Percentiles rank a stretch among this genome's conserved stretches.
Conservation (phyloP, 2,329 filamentous ascomycete species). For the Hypomyces rosellus region DNA sequence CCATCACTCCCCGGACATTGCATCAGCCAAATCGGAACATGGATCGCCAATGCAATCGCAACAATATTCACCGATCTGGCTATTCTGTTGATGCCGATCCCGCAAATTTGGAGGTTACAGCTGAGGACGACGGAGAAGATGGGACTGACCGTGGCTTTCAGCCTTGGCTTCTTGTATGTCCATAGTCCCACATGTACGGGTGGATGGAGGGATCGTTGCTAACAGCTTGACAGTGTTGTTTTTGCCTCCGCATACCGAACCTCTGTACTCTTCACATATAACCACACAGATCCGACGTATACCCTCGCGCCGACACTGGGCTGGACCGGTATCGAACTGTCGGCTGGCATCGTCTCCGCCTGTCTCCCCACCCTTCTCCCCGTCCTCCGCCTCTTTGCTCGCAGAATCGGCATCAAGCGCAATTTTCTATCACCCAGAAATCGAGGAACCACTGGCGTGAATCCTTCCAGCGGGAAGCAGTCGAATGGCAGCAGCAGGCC, state of each 20-base stretch:
- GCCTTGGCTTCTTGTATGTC: conserved; percentile 37
- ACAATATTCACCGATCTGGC: conserved; percentile 41
- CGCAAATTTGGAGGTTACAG: conserved; percentile 40
- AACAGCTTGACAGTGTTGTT: conserved; percentile 30
- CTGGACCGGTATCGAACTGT: conserved; percentile 42
- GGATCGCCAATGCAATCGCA: conserved; percentile 43
- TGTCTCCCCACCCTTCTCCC: conserved; percentile 48
- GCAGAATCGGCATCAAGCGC: conserved; percentile 5
- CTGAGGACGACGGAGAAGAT: conserved; percentile 36
- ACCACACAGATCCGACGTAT: conserved; percentile 34
- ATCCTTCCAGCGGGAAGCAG: conserved; percentile 4
- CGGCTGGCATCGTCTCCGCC: conserved; percentile 45
- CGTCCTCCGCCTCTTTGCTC: conserved; percentile 23
- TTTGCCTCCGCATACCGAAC: conserved; percentile 44
- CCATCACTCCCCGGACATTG: conserved; percentile 38
- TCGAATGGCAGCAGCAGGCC: conserved; percentile 5
- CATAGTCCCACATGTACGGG: neutral
- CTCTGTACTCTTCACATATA: conserved; percentile 40
- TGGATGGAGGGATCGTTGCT: neutral
- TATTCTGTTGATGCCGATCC: conserved; percentile 39
- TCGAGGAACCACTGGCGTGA: neutral
- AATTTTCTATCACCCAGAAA: conserved; percentile 1
- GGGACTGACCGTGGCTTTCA: conserved; percentile 38
- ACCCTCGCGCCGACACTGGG: conserved; percentile 39
- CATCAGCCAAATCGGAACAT: conserved; percentile 43